Evolutionary conservation across 1,284 basidiomycete genomes (phyloP), one percentile per base, ranked within the genome.

Genomic region (Moesziomyces sp.): DNA sequence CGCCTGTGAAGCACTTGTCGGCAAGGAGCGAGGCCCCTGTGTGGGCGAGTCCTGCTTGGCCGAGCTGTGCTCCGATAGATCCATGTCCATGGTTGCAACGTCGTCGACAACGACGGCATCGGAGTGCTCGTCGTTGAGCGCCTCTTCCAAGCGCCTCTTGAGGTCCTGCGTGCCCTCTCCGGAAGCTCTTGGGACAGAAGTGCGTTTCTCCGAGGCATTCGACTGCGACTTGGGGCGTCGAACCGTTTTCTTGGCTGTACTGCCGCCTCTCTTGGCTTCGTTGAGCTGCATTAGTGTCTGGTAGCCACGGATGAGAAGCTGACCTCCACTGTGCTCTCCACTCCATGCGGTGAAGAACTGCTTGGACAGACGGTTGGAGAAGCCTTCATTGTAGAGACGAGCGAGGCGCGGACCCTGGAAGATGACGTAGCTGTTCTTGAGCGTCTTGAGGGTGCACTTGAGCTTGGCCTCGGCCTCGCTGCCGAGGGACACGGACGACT

Each of bases 401-500:
- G 86, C 87, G 16, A 84, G 83, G 16, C 82, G 80, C 3, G 83
- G 86, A 58, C 87, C 86, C 55, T 87, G 86, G 61, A 87, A 88
- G 14, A 88, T 85, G 60, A 87, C 83, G n/a, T 83, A 86, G 28
- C 85, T 70, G 18, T 84, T 85, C 44, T 80, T 76, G 46, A 76
- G 67, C 35, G 69, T 64, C 30, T 56, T 65, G 40, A 88, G 80
- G 3, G 68, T 81, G 58, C 86, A 85, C 54, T 86, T 86, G 38
- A 88, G 85, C 78, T 88, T 88, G 58, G 87, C 87, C 67, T 87
- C 87, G 3, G 86, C 88, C 14, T 86, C 85, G 11, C 85, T 52
- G 0, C 88, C 88, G 10, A 85, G 79, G 3, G 85, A 79, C 3
- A 86, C 81, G 3, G 87, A 87, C 1, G 86, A 85, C 18, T 85